These are phyloP conservation scores for Yamadazyma triangularis DNA, from an alignment of 1,139 yeast genomes.

Conservation along the genomic window DNA sequence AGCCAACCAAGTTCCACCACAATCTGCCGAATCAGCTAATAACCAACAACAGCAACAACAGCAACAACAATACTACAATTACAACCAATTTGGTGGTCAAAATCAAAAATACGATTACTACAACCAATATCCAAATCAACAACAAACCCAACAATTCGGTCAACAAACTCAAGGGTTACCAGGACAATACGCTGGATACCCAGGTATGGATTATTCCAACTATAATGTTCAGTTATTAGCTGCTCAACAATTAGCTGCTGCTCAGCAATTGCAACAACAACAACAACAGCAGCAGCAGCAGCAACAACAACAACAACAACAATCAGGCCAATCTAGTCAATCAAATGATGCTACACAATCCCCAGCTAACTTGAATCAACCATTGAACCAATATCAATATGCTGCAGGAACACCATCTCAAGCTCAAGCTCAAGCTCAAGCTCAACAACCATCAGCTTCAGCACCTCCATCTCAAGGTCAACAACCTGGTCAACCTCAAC, in stretches of 20 bases:
- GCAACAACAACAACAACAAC: conserved; percentile 13
- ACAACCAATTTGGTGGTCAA: conserved; percentile 17
- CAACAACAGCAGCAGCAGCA: conserved; percentile 18
- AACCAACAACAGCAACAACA: conserved; percentile 12
- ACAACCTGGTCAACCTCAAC: conserved; percentile 4
- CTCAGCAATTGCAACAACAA: conserved; percentile 16
- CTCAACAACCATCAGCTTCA: conserved; percentile 11
- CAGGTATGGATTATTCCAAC: conserved; percentile 38
- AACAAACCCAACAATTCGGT: conserved; percentile 23
- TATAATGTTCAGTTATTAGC: conserved; percentile 37
- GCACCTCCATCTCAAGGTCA: conserved; percentile 7
- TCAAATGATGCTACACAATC: not conserved
- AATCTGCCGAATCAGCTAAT: conserved; percentile 1
- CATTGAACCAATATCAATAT: conserved; percentile 4
- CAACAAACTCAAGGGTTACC: conserved; percentile 40
- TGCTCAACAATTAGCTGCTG: conserved; percentile 27
- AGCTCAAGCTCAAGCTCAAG: conserved; percentile 8
- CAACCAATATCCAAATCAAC: conserved; percentile 14
- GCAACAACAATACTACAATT: conserved; percentile 14
- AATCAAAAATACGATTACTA: conserved; percentile 24
- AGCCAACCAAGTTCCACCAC: conserved; percentile 4
- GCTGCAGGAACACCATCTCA: conserved; percentile 5
- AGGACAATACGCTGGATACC: conserved; percentile 42
- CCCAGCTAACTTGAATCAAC: conserved; percentile 6
- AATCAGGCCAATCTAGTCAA: conserved; percentile 4